Evolutionary conservation across 169 alveolate species (phyloP).

Genomic region (Plasmodium inui): DNA sequence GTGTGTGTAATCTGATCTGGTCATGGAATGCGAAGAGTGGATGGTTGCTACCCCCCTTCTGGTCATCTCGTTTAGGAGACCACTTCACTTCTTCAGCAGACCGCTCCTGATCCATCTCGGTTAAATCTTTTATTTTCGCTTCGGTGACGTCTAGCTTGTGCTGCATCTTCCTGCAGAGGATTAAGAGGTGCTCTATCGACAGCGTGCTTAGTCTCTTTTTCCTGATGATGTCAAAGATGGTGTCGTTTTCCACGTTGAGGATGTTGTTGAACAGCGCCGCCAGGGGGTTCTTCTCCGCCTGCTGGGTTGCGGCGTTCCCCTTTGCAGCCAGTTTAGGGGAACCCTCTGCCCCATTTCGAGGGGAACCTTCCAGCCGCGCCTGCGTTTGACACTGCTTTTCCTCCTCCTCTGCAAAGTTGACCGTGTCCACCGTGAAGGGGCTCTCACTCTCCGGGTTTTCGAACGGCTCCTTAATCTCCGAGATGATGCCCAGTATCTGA

Average conservation of each 20-base stretch:
- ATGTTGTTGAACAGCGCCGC: slow-evolving; percentile 10
- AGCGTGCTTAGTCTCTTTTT: slow-evolving; percentile 41
- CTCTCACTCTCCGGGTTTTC: slow-evolving; percentile 41
- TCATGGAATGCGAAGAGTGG: slow-evolving; percentile 19
- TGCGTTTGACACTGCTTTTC: not conserved
- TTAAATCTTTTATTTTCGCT: slow-evolving; percentile 53
- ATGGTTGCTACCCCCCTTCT: not conserved
- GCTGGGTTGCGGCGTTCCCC: not conserved
- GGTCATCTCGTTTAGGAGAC: not conserved
- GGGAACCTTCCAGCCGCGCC: not conserved
- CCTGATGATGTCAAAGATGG: slow-evolving; percentile 56
- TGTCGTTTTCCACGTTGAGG: slow-evolving; percentile 65
- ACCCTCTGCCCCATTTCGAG: not conserved
- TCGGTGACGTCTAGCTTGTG: slow-evolving; percentile 71
- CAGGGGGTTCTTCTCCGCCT: slow-evolving; percentile 12
- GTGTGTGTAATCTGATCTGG: slow-evolving; percentile 39
- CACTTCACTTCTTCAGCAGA: not conserved
- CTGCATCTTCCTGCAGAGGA: slow-evolving; percentile 60
- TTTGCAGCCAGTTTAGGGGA: not conserved
- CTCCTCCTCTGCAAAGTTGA: slow-evolving; percentile 16
- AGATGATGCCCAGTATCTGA: slow-evolving; percentile 38
- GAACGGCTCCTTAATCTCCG: slow-evolving; percentile 74
- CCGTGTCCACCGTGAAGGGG: not conserved
- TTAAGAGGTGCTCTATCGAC: slow-evolving; percentile 47
- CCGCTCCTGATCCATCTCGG: slow-evolving; percentile 48